Conservation (phyloP, 2,329 filamentous ascomycete genomes). For the Apiospora phragmitis region DNA sequence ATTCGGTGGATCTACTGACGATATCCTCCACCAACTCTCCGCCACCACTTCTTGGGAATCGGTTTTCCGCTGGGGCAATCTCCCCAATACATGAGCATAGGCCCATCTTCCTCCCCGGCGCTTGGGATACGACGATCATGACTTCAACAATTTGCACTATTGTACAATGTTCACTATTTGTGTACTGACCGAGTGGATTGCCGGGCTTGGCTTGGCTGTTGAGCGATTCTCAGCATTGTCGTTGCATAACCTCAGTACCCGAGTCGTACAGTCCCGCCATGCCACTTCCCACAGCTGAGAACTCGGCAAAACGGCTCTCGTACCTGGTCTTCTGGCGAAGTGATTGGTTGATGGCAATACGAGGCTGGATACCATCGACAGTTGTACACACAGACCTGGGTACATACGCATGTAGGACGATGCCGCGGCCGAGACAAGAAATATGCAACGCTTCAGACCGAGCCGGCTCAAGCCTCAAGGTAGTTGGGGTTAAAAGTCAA, state of each 20-base stretch:
- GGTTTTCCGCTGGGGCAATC: not conserved
- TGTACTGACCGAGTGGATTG: not conserved
- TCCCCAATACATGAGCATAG: not conserved
- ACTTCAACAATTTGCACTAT: not conserved
- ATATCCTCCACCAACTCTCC: conserved; percentile 3
- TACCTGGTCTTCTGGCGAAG: not conserved
- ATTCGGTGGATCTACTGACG: not conserved
- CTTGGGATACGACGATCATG: not conserved
- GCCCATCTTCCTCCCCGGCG: not conserved
- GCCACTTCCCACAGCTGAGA: not conserved
- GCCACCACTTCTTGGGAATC: not conserved
- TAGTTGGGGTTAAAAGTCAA: not conserved
- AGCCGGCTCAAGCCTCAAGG: not conserved
- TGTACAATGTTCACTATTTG: not conserved
- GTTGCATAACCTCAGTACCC: not conserved
- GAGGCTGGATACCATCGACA: not conserved
- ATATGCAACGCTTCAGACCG: not conserved
- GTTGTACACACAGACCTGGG: too few species aligned
- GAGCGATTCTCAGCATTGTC: not conserved
- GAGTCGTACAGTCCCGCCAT: not conserved
- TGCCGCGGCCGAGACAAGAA: not conserved
- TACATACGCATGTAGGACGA: not conserved
- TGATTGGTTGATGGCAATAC: not conserved
- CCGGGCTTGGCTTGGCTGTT: not conserved
- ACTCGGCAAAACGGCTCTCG: not conserved